These are phyloP conservation scores for Mycena alexandri DNA, from an alignment of 768 basidiomycete species.

Conservation along the genomic window DNA sequence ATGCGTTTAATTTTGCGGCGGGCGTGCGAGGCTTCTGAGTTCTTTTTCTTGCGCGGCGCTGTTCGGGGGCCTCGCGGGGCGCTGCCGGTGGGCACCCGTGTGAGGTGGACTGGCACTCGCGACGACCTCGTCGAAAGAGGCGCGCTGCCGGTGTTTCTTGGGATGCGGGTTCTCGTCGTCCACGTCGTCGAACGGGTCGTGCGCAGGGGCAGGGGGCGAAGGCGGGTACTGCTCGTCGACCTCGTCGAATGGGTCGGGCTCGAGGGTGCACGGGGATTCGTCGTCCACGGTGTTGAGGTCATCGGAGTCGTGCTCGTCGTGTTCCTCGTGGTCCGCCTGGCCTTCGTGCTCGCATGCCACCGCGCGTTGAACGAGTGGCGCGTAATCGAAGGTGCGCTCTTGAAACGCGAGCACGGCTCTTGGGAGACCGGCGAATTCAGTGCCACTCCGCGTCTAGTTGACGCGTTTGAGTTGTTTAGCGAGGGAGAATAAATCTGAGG, in stretches of 20 bases:
- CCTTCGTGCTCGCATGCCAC: not conserved
- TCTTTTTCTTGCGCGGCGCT: too few species aligned
- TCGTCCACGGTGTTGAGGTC: not conserved
- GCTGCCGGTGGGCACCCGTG: not conserved
- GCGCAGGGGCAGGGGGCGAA: not conserved
- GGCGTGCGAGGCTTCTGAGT: not conserved
- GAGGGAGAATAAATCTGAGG: too few species aligned
- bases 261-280: not conserved
- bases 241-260: not conserved
- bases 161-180: not conserved
- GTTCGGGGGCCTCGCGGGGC: not conserved
- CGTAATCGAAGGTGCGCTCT: too few species aligned
- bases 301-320: not conserved
- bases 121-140: constrained; percentile 6
- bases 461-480: too few species aligned
- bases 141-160: not conserved
- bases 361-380: too few species aligned
- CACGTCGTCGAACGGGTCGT: not conserved
- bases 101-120: not conserved
- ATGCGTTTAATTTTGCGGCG: not conserved
- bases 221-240: not conserved
- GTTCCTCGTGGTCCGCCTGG: constrained; percentile 8
- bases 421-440: too few species aligned
- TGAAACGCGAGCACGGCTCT: too few species aligned
- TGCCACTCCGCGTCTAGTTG: too few species aligned